Conservation (phyloP, 129 eudicot species). For the Solidago caesia region DNA sequence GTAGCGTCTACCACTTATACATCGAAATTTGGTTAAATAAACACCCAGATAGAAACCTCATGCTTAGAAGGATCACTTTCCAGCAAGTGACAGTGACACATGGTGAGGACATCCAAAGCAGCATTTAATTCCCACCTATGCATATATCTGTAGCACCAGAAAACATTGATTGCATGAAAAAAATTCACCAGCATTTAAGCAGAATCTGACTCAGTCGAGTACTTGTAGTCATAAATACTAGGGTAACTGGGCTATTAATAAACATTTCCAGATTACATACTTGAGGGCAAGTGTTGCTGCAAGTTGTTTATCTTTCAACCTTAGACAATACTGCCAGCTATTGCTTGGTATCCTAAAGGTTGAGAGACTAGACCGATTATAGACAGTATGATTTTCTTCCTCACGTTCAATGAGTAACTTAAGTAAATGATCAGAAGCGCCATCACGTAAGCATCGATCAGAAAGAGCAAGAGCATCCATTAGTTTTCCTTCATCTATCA, state of each 20-base stretch:
- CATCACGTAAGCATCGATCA: conserved; percentile 88
- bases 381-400: conserved; percentile 48
- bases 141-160: conserved; percentile 56
- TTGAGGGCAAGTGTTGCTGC: conserved; percentile 87
- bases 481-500: conserved; percentile 86
- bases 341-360: conserved; percentile 56
- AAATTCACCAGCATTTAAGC: neutral
- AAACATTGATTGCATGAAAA: conserved; percentile 18
- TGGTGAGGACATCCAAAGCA: conserved; percentile 95
- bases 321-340: conserved; percentile 93
- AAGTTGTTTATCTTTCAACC: conserved; percentile 86
- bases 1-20: neutral
- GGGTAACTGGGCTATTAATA: neutral
- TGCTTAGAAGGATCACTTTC: conserved; percentile 60
- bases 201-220: neutral
- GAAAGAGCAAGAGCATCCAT: conserved; percentile 98
- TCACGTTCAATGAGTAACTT: conserved; percentile 72
- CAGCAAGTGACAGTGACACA: conserved; percentile 94
- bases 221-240: neutral
- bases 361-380: conserved; percentile 42
- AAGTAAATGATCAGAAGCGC: conserved; percentile 90
- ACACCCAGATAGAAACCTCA: conserved; percentile 51
- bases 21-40: conserved; percentile 15
- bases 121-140: conserved; percentile 96
- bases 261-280: conserved; percentile 39